Evolutionary conservation across 1,284 basidiomycete species (phyloP).

Genomic region (Heterobasidion irregulare): DNA sequence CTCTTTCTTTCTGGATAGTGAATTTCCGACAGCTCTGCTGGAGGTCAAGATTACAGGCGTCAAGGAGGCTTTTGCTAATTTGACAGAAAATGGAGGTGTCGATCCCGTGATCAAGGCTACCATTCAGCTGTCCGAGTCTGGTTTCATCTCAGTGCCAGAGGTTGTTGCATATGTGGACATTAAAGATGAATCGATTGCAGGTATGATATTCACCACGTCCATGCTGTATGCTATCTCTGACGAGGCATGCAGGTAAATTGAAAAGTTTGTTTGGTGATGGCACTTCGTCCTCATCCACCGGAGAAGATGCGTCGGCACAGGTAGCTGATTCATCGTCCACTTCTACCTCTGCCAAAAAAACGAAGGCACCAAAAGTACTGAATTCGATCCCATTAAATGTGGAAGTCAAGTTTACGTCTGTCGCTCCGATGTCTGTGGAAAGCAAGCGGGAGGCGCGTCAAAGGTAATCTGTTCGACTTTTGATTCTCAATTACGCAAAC

Average conservation of each 20-base stretch:
- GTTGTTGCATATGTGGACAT: conserved; percentile 69
- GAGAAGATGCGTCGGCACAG: conserved; percentile 13
- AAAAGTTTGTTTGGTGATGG: conserved; percentile 78
- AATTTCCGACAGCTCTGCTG: conserved; percentile 60
- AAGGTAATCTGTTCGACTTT: conserved; percentile 36
- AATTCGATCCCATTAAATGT: conserved; percentile 59
- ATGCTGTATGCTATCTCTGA: not conserved
- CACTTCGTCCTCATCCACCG: conserved; percentile 26
- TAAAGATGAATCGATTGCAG: conserved; percentile 70
- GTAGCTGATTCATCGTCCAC: conserved; percentile 12
- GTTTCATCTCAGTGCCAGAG: conserved; percentile 73
- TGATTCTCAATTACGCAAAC: not conserved
- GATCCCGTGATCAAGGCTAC: conserved; percentile 79
- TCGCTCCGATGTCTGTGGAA: conserved; percentile 63
- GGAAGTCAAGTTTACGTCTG: conserved; percentile 50
- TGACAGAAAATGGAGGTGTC: conserved; percentile 63
- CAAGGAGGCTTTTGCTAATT: conserved; percentile 60
- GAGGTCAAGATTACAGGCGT: conserved; percentile 65
- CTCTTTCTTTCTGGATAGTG: conserved; percentile 26
- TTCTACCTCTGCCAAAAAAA: conserved; percentile 14
- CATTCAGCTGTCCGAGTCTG: conserved; percentile 74
- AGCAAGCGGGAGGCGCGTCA: conserved; percentile 67
- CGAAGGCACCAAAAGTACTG: conserved; percentile 25
- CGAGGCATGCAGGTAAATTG: conserved; percentile 51
- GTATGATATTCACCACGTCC: conserved; percentile 25